Evolutionary conservation across 2,329 filamentous ascomycete genomes (phyloP).

Genomic region (Fusarium sp.): DNA sequence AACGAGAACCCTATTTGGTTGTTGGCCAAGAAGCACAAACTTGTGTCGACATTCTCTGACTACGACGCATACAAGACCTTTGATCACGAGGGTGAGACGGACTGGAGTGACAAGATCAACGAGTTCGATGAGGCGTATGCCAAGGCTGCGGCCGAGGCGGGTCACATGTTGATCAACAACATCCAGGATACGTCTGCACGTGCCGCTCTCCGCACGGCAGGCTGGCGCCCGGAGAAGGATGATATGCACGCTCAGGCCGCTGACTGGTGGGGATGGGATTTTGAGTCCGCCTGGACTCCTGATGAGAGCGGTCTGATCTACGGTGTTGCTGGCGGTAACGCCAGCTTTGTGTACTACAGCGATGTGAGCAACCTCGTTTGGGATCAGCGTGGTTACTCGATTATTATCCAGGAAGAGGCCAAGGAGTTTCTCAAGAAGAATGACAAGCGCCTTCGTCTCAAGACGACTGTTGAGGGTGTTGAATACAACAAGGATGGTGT

Average conservation of each 20-base stretch:
- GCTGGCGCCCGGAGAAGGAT: slow-evolving; percentile 69
- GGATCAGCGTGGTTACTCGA: slow-evolving; percentile 71
- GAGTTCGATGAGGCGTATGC: slow-evolving; percentile 61
- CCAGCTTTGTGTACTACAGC: slow-evolving; percentile 71
- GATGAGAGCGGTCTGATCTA: slow-evolving; percentile 67
- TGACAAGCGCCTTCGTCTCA: slow-evolving; percentile 68
- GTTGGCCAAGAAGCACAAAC: slow-evolving; percentile 67
- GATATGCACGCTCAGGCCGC: slow-evolving; percentile 61
- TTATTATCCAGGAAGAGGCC: slow-evolving; percentile 67
- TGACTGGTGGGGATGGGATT: slow-evolving; percentile 70
- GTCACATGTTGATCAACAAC: slow-evolving; percentile 67
- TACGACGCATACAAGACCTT: slow-evolving; percentile 69
- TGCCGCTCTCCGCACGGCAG: slow-evolving; percentile 67
- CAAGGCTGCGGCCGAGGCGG: slow-evolving; percentile 62
- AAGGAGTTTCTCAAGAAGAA: slow-evolving; percentile 64
- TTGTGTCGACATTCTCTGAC: slow-evolving; percentile 68
- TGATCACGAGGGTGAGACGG: slow-evolving; percentile 64
- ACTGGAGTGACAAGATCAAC: slow-evolving; percentile 63
- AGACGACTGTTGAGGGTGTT: slow-evolving; percentile 67
- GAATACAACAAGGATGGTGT: slow-evolving; percentile 64
- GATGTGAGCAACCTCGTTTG: slow-evolving; percentile 70
- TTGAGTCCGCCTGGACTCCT: slow-evolving; percentile 67
- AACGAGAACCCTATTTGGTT: slow-evolving; percentile 72
- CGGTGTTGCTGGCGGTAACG: slow-evolving; percentile 66
- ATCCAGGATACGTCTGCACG: slow-evolving; percentile 71